Evolutionary conservation across 1,284 basidiomycete genomes (phyloP).

Genomic region (Cryptococcus floricola): DNA sequence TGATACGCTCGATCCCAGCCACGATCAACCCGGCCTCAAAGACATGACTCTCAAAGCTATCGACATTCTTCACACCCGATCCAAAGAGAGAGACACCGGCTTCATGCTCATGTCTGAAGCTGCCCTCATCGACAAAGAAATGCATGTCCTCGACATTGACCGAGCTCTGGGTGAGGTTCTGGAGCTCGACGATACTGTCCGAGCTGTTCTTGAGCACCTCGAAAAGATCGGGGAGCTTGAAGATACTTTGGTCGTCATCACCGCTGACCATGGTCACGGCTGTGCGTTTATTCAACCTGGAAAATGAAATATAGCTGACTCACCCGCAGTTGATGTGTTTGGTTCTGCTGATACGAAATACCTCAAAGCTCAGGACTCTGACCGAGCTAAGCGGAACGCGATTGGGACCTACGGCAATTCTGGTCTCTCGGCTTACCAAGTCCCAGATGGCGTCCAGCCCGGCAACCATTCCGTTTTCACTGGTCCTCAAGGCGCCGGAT

Average conservation of each 20-base stretch:
- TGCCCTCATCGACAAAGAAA: conserved; percentile 50
- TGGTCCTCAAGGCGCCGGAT: too few species aligned
- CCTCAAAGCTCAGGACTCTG: too few species aligned
- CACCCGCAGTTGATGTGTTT: too few species aligned
- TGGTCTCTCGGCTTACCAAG: too few species aligned
- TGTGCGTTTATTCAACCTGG: too few species aligned
- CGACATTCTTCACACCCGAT: conserved; percentile 46
- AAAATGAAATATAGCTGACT: too few species aligned
- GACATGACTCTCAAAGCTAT: conserved; percentile 52
- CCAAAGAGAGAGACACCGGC: conserved; percentile 43
- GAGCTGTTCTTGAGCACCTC: conserved; percentile 47
- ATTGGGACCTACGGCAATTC: too few species aligned
- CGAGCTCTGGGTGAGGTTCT: conserved; percentile 51
- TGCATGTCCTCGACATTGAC: conserved; percentile 49
- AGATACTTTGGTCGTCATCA: conserved; percentile 50
- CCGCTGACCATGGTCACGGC: conserved; percentile 46
- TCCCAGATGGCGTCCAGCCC: too few species aligned
- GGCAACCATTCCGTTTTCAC: too few species aligned
- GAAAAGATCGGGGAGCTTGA: conserved; percentile 49
- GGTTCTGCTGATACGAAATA: too few species aligned
- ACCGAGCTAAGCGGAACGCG: too few species aligned
- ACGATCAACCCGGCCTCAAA: conserved; percentile 23
- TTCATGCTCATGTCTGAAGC: conserved; percentile 52
- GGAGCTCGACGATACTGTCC: conserved; percentile 51
- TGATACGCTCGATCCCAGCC: too few species aligned